Percentiles rank a stretch among this genome's conserved stretches.
Conservation (phyloP, 306 rosid species). For the Casuarina equisetifolia region DNA sequence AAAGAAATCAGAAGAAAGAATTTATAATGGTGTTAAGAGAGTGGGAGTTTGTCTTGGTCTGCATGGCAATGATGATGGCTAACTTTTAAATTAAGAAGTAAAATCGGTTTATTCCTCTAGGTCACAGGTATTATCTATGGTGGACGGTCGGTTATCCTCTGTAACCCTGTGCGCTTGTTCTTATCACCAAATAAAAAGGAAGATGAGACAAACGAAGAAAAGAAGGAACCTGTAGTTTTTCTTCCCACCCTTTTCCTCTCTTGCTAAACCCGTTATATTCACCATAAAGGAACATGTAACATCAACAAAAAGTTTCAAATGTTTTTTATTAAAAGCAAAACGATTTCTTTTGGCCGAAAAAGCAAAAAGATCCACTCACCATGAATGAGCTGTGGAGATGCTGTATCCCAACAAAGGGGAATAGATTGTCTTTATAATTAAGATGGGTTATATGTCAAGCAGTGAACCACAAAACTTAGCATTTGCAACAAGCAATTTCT, state of each 20-base stretch:
- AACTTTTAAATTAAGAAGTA: slow-evolving; percentile 4
- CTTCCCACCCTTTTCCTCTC: not conserved
- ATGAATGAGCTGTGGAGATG: not conserved
- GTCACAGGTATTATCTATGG: not conserved
- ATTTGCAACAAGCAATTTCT: too few species aligned
- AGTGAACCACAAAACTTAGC: not conserved
- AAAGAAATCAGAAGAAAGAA: not conserved
- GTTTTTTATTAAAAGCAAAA: slow-evolving; percentile 24
- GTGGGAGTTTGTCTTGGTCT: not conserved
- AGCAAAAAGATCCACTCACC: not conserved
- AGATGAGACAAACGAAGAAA: not conserved
- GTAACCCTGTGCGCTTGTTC: not conserved
- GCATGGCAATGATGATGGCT: slow-evolving; percentile 9
- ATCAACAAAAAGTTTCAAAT: slow-evolving; percentile 35
- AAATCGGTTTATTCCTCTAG: not conserved
- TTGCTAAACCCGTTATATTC: not conserved
- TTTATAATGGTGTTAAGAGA: not conserved
- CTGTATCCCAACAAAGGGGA: not conserved
- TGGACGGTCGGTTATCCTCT: not conserved
- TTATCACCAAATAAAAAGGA: not conserved
- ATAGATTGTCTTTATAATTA: not conserved
- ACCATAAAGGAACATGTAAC: slow-evolving; percentile 20
- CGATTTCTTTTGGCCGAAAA: slow-evolving; percentile 3
- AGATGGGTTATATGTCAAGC: not conserved
- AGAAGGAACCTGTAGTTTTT: not conserved